Conservation (phyloP, 2,329 filamentous ascomycete genomes). For the Talaromyces amestolkiae region DNA sequence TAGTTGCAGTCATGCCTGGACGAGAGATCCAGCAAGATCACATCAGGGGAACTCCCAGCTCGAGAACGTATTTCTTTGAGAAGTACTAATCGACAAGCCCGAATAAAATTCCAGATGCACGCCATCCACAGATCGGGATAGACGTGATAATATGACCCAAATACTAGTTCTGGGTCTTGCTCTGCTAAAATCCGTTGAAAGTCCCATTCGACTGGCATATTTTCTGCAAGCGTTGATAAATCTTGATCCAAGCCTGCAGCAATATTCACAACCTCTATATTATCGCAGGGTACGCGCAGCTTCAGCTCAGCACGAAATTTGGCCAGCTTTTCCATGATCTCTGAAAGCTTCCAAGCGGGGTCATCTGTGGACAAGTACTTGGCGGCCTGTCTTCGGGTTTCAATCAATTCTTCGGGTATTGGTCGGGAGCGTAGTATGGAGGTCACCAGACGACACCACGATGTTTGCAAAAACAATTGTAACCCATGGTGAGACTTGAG, state of each 20-base stretch:
- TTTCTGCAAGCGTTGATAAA: not conserved
- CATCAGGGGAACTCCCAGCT: not conserved
- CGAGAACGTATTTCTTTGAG: constrained; percentile 19
- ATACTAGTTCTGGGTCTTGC: not conserved
- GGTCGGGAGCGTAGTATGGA: constrained; percentile 18
- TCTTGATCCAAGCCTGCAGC: constrained; percentile 7
- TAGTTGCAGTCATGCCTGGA: not conserved
- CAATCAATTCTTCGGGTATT: constrained; percentile 13
- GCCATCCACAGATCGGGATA: constrained; percentile 22
- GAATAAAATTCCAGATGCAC: constrained; percentile 21
- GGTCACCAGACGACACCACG: constrained; percentile 16
- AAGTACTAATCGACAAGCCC: constrained; percentile 20
- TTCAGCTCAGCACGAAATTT: constrained; percentile 9
- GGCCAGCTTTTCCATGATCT: constrained; percentile 9
- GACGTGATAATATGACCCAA: constrained; percentile 12
- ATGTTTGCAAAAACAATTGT: constrained; percentile 22
- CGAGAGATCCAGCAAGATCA: not conserved
- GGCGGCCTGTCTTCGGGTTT: constrained; percentile 9
- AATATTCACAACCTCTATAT: not conserved
- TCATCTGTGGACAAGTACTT: constrained; percentile 7
- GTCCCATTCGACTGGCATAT: constrained; percentile 10
- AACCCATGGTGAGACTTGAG: constrained; percentile 18
- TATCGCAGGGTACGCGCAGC: not conserved
- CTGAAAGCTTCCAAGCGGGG: constrained; percentile 11
- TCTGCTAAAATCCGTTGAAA: not conserved